phyloP scores from a whole-genome alignment of 2,329 filamentous ascomycete species.

The Podosphaera fusca region DNA sequence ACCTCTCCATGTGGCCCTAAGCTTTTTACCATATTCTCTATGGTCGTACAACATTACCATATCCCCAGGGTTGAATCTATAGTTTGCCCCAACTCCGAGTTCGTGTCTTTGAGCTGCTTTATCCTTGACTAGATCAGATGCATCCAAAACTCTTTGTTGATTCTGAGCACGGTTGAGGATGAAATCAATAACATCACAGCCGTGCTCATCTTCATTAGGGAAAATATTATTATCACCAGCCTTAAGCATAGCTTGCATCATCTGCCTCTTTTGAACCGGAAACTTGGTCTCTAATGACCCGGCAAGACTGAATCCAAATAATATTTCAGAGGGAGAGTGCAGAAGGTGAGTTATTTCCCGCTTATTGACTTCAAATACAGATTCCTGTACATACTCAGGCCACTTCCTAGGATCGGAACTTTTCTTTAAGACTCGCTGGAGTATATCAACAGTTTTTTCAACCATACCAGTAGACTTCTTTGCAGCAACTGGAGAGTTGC shows the following conservation, averaged over 20 bases:
- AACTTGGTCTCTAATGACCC: too few species aligned
- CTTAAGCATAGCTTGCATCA: background rate
- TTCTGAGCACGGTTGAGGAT: background rate
- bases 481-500: background rate
- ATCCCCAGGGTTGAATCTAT: too few species aligned
- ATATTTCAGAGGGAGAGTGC: too few species aligned
- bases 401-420: background rate
- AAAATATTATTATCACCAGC: background rate
- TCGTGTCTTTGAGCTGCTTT: background rate
- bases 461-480: background rate
- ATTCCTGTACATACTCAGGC: background rate
- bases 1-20: too few species aligned
- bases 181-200: background rate
- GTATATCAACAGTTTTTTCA: background rate
- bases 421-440: background rate
- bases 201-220: background rate
- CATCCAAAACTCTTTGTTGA: background rate
- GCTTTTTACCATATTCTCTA: too few species aligned
- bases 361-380: background rate
- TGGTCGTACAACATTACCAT: too few species aligned
- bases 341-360: background rate
- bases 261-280: too few species aligned
- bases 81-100: background rate
- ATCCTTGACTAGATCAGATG: background rate
- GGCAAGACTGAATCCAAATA: too few species aligned